phyloP scores from a whole-genome alignment of 2,329 filamentous ascomycete genomes.

The Colletotrichum orchidophilum region DNA sequence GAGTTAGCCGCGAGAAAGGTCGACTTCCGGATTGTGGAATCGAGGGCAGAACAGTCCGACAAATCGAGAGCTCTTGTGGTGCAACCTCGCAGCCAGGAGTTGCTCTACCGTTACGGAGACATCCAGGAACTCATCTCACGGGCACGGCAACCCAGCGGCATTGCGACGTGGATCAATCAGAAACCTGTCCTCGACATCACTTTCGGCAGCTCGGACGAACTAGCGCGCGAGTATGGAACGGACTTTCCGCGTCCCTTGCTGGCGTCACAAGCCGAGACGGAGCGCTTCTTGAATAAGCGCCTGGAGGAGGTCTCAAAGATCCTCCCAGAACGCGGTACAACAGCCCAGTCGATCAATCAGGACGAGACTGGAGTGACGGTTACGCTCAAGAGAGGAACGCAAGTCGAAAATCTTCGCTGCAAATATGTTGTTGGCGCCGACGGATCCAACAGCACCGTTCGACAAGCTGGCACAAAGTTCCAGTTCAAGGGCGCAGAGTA shows the following conservation, averaged over 20 bases:
- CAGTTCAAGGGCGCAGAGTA: constrained; percentile 53
- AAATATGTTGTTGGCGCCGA: constrained; percentile 58
- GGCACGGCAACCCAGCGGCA: constrained; percentile 48
- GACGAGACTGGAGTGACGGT: constrained; percentile 18
- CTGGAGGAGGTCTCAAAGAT: not conserved
- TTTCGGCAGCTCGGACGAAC: constrained; percentile 36
- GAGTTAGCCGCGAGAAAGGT: constrained; percentile 42
- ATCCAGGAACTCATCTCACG: constrained; percentile 45
- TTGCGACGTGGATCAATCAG: constrained; percentile 48
- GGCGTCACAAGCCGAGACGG: not conserved
- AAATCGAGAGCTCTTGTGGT: constrained; percentile 54
- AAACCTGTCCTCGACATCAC: constrained; percentile 43
- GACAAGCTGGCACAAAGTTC: constrained; percentile 47
- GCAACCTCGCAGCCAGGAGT: constrained; percentile 59
- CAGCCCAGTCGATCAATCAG: not conserved
- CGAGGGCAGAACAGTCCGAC: constrained; percentile 41
- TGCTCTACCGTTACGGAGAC: constrained; percentile 55
- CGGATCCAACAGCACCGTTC: constrained; percentile 55
- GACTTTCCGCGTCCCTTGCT: not conserved
- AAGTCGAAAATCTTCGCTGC: constrained; percentile 42
- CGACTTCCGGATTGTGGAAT: constrained; percentile 50
- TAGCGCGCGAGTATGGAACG: not conserved
- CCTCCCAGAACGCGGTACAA: not conserved
- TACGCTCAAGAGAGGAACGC: constrained; percentile 34
- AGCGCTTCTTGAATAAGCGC: not conserved